phyloP scores from a whole-genome alignment of 2,329 filamentous ascomycete species.

The Pseudopyrenochaeta lycopersici region DNA sequence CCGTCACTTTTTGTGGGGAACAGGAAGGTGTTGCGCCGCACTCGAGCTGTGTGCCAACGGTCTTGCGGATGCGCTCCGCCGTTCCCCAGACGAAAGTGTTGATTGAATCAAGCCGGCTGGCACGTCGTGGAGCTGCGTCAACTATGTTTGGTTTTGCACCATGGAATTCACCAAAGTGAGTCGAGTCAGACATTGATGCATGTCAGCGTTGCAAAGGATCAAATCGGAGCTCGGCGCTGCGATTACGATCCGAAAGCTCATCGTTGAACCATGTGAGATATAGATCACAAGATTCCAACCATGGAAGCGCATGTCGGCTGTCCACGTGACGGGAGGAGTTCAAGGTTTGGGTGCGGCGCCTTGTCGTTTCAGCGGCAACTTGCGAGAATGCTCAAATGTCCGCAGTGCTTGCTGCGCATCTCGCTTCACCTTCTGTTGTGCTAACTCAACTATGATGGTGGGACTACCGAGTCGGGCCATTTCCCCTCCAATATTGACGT shows the following conservation, averaged over 20 bases:
- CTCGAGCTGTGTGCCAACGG: conserved; percentile 29
- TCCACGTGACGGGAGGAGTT: conserved; percentile 6
- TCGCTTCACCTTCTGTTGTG: conserved; percentile 28
- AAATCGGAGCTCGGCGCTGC: conserved; percentile 11
- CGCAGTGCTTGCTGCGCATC: conserved; percentile 24
- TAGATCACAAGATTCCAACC: conserved; percentile 7
- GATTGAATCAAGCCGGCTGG: conserved; percentile 31
- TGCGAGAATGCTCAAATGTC: conserved; percentile 11
- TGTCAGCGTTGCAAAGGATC: conserved; percentile 8
- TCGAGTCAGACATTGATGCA: conserved; percentile 17
- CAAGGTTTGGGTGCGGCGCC: conserved; percentile 14
- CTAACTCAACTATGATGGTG: conserved; percentile 13
- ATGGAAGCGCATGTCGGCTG: conserved; percentile 13
- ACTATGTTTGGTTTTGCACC: conserved; percentile 26
- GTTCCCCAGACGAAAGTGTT: conserved; percentile 35
- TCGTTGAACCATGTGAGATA: conserved; percentile 13
- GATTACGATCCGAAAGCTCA: conserved; percentile 27
- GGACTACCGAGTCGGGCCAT: conserved; percentile 18
- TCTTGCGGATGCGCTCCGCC: conserved; percentile 40
- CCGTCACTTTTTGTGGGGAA: conserved; percentile 49
- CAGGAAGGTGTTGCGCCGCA: conserved; percentile 33
- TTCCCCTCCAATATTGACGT: conserved; percentile 23
- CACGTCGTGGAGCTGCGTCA: conserved; percentile 19
- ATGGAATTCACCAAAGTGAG: conserved; percentile 11
- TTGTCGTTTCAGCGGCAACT: conserved; percentile 5